A percentile compares a stretch with the other conserved stretches of the same genome.
These are phyloP conservation scores for Camelina neglecta DNA, from an alignment of 345 rosid species.

Conservation along the genomic window DNA sequence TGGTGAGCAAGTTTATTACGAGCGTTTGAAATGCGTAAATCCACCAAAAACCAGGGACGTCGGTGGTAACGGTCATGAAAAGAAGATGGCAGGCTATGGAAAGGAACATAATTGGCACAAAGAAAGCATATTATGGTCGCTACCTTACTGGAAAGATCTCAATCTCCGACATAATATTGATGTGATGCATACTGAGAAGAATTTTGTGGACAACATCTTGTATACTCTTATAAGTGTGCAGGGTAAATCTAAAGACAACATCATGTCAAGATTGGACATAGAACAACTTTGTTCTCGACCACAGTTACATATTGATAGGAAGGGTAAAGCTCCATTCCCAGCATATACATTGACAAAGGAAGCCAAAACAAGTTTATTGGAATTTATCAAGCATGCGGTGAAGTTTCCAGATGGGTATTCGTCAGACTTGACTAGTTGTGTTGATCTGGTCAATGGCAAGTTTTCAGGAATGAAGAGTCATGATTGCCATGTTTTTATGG, in stretches of 20 bases:
- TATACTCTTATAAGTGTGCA: background rate
- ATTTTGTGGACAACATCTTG: background rate
- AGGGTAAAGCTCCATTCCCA: background rate
- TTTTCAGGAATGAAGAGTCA: background rate
- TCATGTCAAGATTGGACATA: background rate
- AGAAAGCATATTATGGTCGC: background rate
- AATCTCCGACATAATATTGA: background rate
- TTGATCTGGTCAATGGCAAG: background rate
- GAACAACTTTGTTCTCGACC: background rate
- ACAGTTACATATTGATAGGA: background rate
- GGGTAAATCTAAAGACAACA: background rate
- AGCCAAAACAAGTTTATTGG: background rate
- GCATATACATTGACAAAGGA: too few relatives aligned
- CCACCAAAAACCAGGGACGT: too few relatives aligned
- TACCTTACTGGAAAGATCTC: background rate
- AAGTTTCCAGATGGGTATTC: background rate
- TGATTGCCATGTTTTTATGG: too few relatives aligned
- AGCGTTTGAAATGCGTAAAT: too few relatives aligned
- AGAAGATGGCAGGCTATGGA: too few relatives aligned
- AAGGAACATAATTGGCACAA: background rate
- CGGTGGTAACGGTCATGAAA: too few relatives aligned
- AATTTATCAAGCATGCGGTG: background rate
- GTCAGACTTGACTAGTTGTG: background rate
- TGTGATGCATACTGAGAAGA: too few relatives aligned
- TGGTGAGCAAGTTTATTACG: too few relatives aligned